phyloP scores from a whole-genome alignment of 129 eudicot genomes.

The Smallanthus sonchifolius region DNA sequence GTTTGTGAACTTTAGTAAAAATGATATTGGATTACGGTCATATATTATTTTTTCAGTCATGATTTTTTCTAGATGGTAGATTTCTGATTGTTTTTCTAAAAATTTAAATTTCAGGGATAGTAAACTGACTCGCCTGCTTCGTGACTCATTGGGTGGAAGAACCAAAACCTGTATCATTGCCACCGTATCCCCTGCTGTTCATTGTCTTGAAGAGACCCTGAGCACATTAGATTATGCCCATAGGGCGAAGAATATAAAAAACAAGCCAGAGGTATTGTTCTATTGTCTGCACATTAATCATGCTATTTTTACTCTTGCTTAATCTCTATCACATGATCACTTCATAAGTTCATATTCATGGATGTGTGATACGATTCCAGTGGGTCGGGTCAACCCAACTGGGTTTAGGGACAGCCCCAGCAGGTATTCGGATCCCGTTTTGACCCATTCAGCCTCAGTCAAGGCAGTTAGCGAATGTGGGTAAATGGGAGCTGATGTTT shows the following conservation, averaged over 20 bases:
- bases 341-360: no score
- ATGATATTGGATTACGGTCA: not conserved
- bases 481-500: no score
- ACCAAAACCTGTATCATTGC: constrained; percentile 98
- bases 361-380: no score
- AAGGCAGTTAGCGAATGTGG: no score
- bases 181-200: constrained; percentile 96
- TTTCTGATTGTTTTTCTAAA: not conserved
- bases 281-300: not conserved
- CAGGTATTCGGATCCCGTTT: no score
- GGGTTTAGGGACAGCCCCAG: no score
- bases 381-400: no score
- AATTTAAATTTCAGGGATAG: constrained; percentile 61
- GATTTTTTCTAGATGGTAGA: not conserved
- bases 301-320: not conserved
- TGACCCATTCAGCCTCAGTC: no score
- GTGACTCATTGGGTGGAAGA: constrained; percentile 97
- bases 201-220: constrained; percentile 93
- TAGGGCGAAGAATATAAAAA: constrained; percentile 83
- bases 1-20: not conserved
- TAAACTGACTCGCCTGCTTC: constrained; percentile 87
- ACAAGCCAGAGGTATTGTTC: constrained; percentile 82
- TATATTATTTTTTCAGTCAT: not conserved
- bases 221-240: constrained; percentile 98
- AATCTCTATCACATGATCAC: not conserved